Conservation (phyloP, 345 rosid genomes). For the Bruguiera gymnorhiza region DNA sequence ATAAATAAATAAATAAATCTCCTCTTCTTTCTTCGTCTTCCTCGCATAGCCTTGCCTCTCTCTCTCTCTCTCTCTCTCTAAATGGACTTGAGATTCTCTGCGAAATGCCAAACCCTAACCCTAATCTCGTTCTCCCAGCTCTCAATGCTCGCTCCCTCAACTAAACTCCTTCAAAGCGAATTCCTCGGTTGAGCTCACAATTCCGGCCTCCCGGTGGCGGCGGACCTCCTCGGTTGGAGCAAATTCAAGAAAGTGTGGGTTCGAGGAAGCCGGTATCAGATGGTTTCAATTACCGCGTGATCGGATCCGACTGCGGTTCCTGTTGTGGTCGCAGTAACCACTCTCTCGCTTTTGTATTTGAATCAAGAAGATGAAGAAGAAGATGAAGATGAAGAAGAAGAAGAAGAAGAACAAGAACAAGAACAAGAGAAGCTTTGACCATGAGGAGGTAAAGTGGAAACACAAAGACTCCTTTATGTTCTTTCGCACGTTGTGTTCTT, state of each 20-base stretch:
- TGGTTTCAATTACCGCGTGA: slow-evolving; percentile 50
- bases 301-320: slow-evolving; percentile 39
- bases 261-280: slow-evolving; percentile 29
- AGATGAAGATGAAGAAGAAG: neutral
- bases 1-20: no score
- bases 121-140: slow-evolving; percentile 31
- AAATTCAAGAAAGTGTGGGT: slow-evolving; percentile 23
- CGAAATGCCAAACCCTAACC: slow-evolving; percentile 29
- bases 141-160: slow-evolving; percentile 15
- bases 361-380: no score
- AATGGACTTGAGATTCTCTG: slow-evolving; percentile 51
- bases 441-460: slow-evolving; percentile 29
- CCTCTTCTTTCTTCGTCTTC: neutral
- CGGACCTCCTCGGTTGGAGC: slow-evolving; percentile 25
- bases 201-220: slow-evolving; percentile 48
- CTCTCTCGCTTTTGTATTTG: slow-evolving; percentile 51
- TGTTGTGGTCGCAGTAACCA: slow-evolving; percentile 53
- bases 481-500: neutral
- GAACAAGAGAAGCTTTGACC: slow-evolving; percentile 22
- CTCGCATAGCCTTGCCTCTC: slow-evolving; percentile 16
- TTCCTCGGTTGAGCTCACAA: slow-evolving; percentile 52
- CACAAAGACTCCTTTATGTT: neutral
- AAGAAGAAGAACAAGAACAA: neutral
- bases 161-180: slow-evolving; percentile 33
- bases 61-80: slow-evolving; percentile 11